Evolutionary conservation across 306 rosid genomes (phyloP), one percentile per base, ranked within the genome.

Genomic region (Corylus heterophylla): DNA sequence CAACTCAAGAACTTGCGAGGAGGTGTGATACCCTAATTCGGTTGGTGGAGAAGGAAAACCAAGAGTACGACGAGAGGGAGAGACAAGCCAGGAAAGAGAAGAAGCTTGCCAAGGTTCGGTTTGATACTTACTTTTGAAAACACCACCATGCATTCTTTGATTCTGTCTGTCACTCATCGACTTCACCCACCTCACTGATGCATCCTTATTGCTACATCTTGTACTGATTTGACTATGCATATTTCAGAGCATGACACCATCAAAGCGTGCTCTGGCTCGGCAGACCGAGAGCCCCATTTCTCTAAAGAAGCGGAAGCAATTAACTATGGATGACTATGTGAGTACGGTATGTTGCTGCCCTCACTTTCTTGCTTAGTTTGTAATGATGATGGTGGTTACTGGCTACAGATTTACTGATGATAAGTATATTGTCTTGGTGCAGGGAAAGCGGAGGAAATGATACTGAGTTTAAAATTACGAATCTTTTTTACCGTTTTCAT

Each of bases 61-160:
- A 95, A 86, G 99, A 95, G 86, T 78, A 85, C 16, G 98, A 93
- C 9, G 99, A 95, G 87, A 88, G 98, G 89, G 99, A 95, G 89
- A 90, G 99, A 79, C 99, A 92, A 80, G 99, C 99, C 55, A 98
- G 99, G 29, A 95, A 93, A 79, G 99, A 93, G 89, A 95, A 95
- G 92, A 95, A 95, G 85, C 98, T 92, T 74, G 99, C 98, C 5
- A 95, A 95, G 98, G 99, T 95, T 83, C 50, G 56, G 45, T 31
- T 51, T 51, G 25, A 14, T 64, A 1, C 70, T 35, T 20, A 66
- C 71, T 66, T 35, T 12, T 37, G 44, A 2, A 16, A 64, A 35
- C 47, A 12, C 51, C 29, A 39, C 12, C 72, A 39, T 25, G 8
- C 12, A 64, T 64, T 64, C 25, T 39, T 31, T 2, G 16, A 35